phyloP scores from a whole-genome alignment of 768 basidiomycete genomes.

The Leucocoprinus birnbaumii region DNA sequence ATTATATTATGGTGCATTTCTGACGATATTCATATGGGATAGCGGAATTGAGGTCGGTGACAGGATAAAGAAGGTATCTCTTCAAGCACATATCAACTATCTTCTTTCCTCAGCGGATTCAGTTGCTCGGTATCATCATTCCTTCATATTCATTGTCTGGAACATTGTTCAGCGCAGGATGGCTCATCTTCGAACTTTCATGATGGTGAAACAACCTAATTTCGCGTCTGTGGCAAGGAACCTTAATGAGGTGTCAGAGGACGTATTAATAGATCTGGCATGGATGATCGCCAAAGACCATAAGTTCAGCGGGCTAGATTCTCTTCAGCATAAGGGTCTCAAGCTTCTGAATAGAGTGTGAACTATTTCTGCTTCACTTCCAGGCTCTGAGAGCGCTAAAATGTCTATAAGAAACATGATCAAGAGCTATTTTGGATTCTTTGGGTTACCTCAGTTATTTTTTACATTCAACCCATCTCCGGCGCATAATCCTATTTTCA shows the following conservation, averaged over 20 bases:
- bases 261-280: no score
- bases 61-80: no score
- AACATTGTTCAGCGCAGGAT: slow-evolving; percentile 35
- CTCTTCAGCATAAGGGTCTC: slow-evolving; percentile 25
- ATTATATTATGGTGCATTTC: no score
- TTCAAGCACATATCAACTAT: no score
- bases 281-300: no score
- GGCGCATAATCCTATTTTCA: slow-evolving; percentile 37
- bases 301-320: no score
- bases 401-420: slow-evolving; percentile 35
- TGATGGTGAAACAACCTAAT: slow-evolving; percentile 17
- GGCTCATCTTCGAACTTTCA: slow-evolving; percentile 29
- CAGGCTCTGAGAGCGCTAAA: slow-evolving; percentile 27
- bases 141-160: slow-evolving; percentile 37
- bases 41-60: no score
- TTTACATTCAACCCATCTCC: slow-evolving; percentile 45
- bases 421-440: slow-evolving; percentile 26
- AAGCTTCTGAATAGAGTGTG: slow-evolving; percentile 18
- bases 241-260: slow-evolving; percentile 21
- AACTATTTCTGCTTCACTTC: slow-evolving; percentile 17
- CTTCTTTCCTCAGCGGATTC: no score
- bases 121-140: slow-evolving; percentile 33
- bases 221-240: slow-evolving; percentile 24
- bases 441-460: slow-evolving; percentile 22
- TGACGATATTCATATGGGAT: no score